Evolutionary conservation across 257 asterid species (phyloP), one percentile per base, ranked within the genome.

Genomic region (Petunia axillaris): DNA sequence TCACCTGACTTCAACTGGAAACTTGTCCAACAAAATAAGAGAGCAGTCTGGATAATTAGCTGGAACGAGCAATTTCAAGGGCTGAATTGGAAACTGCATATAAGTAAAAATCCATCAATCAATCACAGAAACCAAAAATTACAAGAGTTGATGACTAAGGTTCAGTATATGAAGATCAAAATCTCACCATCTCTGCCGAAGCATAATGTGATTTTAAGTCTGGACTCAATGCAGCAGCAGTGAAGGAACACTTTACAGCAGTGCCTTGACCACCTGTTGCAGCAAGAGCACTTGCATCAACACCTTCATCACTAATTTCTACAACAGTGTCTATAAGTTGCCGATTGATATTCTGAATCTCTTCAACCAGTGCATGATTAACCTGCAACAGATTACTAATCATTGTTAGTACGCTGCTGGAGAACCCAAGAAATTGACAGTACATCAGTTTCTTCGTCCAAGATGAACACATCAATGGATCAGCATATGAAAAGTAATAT

Each of bases 341-440:
- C 66, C 80, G 90, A 84, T 92, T 92, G 76, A 92, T 89, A 77
- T 85, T 94, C 68, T 86, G 87, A 63, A 92, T 81, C 87, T 92
- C 97, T 89, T 92, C 94, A 82, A 85, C 88, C 76, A 92, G 96
- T 54, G 91, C 97, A 84, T 92, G 90, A 83, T 91, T 89, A 80
- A 88, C 91, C 97, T 92, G 88, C 68, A 63, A 79, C 81, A 60
- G 66, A 64, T 41, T 36, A 81, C 57, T 48, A 80, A 73, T 71
- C 70, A 84, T 75, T 71, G 65, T 71, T 37, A 16, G 62, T 43
- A 44, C 64, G 2, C 65, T n/a, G 39, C 39, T 16, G 65, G 65
- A 25, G 65, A 59, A 59, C 4, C 65, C 13, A 16, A 59, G 25
- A 59, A 16, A 25, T 25, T 59, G 39, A 16, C 65, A 16, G 39